Base-by-base conservation (phyloP, 2,329 filamentous ascomycete genomes). In the Chaetomiaceae sp. region DNA sequence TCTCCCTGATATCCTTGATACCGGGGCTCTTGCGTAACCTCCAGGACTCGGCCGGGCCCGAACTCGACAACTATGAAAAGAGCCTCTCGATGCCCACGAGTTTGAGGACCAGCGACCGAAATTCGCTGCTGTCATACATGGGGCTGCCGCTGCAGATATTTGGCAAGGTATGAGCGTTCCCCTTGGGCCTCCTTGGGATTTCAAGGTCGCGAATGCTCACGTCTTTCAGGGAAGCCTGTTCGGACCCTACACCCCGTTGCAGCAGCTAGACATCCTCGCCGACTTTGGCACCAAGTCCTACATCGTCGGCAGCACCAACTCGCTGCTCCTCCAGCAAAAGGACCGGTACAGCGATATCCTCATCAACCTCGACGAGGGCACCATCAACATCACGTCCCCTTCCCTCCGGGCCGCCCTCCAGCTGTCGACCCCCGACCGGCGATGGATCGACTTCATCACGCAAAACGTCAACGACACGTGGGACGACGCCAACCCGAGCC, bases 201-300 rank as follows among this genome's bases (percentile, higher is more conserved):
- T 27, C 25, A 27, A 33, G 14, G 14, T 1, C 30, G 8, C 20
- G n/a, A 25, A 34, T 14, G 12, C 50, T 55, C 38, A 58, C 51
- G n/a, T 48, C 16, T 13, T 41, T 37, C 55, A 90, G 83, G 93
- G 93, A 54, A 93, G 89, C 65, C 79, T 99, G 53, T 97, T 96
- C 65, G 92, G 93, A 3, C 93, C 93, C 0, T 99, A 99, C 65
- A 99, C 93, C 1, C 93, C 93, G 16, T 75, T 99, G 16, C 93
- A 99, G 68, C 91, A 96, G 70, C 82, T 99, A 50, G 92, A 99
- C 66, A 79, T 96, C 60, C 79, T 99, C 35, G 92, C 92, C 46
- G 92, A 97, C 69, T 84, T 89, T 61, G 88, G 89, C 37, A 97
- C 93, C 17, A 97, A 96, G 71, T 96, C 92, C 2, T 99, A 97